Evolutionary conservation across 2,329 filamentous ascomycete genomes (phyloP).

Genomic region (Zymoseptoria crescenta): DNA sequence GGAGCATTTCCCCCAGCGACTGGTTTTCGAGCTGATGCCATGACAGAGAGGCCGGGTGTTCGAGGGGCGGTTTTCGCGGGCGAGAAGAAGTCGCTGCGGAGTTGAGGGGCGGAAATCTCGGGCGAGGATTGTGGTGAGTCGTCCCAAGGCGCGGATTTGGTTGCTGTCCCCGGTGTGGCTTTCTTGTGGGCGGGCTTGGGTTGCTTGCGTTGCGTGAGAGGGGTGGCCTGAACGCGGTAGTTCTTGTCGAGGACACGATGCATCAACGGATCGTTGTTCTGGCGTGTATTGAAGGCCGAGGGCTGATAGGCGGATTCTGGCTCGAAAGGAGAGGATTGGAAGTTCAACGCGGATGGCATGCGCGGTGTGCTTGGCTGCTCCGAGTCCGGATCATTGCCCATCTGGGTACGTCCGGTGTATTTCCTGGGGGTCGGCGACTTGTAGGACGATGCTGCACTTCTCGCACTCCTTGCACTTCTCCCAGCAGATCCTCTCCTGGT

Average conservation of each 20-base stretch:
- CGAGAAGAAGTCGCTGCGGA: conserved; percentile 74
- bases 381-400: conserved; percentile 15
- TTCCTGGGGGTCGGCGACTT: conserved; percentile 30
- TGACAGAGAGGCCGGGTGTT: conserved; percentile 78
- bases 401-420: conserved; percentile 35
- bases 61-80: conserved; percentile 43
- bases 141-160: conserved; percentile 28
- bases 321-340: conserved; percentile 46
- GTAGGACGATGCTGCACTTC: conserved; percentile 15
- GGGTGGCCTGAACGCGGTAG: conserved; percentile 88
- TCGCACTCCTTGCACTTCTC: neutral
- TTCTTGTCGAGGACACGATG: conserved; percentile 92
- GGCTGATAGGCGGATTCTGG: conserved; percentile 36
- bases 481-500: conserved; percentile 19
- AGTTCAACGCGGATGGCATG: conserved; percentile 10
- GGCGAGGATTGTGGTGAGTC: conserved; percentile 48
- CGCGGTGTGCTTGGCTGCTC: conserved; percentile 26
- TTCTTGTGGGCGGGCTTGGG: conserved; percentile 17
- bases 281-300: conserved; percentile 18
- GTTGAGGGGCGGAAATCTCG: conserved; percentile 69
- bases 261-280: conserved; percentile 65
- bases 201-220: conserved; percentile 45
- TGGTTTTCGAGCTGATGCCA: conserved; percentile 27
- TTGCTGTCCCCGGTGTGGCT: conserved; percentile 33
- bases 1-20: conserved; percentile 10